Evolutionary conservation across 2,329 filamentous ascomycete genomes (phyloP).

Genomic region (Ustulina deusta): DNA sequence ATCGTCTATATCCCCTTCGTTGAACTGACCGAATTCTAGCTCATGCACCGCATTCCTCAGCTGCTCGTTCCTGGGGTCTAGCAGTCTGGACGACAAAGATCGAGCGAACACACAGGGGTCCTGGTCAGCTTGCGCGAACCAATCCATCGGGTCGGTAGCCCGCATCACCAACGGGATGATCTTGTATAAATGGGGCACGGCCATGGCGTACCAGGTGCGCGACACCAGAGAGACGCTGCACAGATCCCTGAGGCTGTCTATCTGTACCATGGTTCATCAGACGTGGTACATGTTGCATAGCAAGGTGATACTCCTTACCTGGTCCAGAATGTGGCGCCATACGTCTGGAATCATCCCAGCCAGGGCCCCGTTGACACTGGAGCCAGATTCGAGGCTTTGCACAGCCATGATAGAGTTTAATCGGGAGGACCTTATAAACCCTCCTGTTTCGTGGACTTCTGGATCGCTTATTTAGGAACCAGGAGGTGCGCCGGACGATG

Average conservation of each 20-base stretch:
- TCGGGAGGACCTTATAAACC: too few relatives aligned
- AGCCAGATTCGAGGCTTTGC: neutral
- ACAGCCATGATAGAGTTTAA: too few relatives aligned
- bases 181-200: constrained; percentile 29
- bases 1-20: neutral
- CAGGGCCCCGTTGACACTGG: neutral
- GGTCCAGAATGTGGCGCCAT: constrained; percentile 18
- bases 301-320: neutral
- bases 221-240: constrained; percentile 25
- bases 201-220: constrained; percentile 24
- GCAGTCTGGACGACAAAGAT: constrained; percentile 5
- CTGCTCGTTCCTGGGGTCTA: constrained; percentile 7
- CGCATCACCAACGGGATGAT: neutral
- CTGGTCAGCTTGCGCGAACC: neutral
- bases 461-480: too few relatives aligned
- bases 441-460: too few relatives aligned
- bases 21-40: constrained; percentile 23
- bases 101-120: neutral
- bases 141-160: neutral
- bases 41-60: constrained; percentile 28
- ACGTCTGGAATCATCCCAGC: constrained; percentile 8
- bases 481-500: too few relatives aligned
- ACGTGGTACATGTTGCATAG: neutral
- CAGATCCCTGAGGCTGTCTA: constrained; percentile 22
- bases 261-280: constrained; percentile 19